Evolutionary conservation across 129 eudicot genomes (phyloP), one percentile per base, ranked within the genome.

Genomic region (Dittrichia graveolens): DNA sequence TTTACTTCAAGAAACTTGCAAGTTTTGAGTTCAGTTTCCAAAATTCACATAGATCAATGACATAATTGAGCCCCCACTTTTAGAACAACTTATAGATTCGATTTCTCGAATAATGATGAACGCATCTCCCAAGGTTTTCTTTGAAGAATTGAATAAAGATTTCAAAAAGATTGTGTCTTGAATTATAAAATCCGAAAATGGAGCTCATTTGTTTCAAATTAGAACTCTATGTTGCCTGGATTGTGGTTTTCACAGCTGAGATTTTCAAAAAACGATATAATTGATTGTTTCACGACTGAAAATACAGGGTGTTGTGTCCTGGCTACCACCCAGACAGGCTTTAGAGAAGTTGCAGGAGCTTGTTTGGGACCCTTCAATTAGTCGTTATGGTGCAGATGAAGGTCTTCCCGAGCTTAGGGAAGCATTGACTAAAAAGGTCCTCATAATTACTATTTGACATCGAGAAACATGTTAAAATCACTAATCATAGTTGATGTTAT

Each of bases 311-410:
- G 97, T 95, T 16, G 99, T 95, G 74, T 83, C 91, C 55, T 95
- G 99, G 99, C 92, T 84, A 78, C 99, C 99, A 59, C 99, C 97
- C 11, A 85, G 82, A 46, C 75, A 69, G 46, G 97, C 99, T 18
- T 80, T 95, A 66, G 91, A 90, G 52, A 91, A 86, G 69, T 96
- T 88, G 74, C 81, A 83, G 69, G 76, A 95, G 45, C 85, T 83
- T 67, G 87, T 95, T 10, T 88, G 83, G 83, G 97, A 91, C 34
- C 99, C 99, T 78, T 83, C 89, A 68, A 45, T 88, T 40, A 90
- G 99, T 83, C 86, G 95, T 18, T 90, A 95, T 78, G 99, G 99
- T 79, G 89, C 96, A 14, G 95, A 90, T 78, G 99, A 95, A 80
- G 99, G 99, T 78, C 85, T 94, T 67, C 92, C 95, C 39, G 99